Percentiles rank a stretch among this genome's conserved stretches.
phyloP scores from a whole-genome alignment of 2,329 filamentous ascomycete genomes.

The Fusarium graminum region DNA sequence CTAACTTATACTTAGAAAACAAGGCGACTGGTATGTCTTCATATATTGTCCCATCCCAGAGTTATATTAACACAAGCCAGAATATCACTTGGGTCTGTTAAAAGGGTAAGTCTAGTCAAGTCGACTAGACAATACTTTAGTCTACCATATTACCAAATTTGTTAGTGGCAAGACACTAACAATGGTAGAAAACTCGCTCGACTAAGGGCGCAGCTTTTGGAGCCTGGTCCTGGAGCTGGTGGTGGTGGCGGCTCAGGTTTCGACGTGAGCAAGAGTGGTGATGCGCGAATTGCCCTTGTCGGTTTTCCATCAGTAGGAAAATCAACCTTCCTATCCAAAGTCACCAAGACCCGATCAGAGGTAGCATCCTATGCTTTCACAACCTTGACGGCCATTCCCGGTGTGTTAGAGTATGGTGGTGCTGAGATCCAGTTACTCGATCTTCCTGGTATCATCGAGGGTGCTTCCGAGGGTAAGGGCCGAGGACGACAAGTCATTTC shows the following conservation, averaged over 20 bases:
- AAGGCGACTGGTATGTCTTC: slow-evolving; percentile 89
- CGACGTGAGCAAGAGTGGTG: slow-evolving; percentile 94
- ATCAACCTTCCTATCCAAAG: slow-evolving; percentile 98
- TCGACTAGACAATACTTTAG: neutral
- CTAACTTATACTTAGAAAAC: slow-evolving; percentile 75
- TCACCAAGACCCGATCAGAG: slow-evolving; percentile 97
- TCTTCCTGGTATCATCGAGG: slow-evolving; percentile 98
- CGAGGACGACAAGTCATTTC: slow-evolving; percentile 96
- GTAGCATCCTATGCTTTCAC: slow-evolving; percentile 98
- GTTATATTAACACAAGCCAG: slow-evolving; percentile 61
- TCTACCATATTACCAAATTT: too few relatives aligned
- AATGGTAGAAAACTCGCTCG: slow-evolving; percentile 87
- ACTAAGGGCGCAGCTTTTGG: slow-evolving; percentile 91
- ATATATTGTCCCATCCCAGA: neutral
- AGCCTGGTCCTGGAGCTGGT: slow-evolving; percentile 84
- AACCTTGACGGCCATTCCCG: slow-evolving; percentile 95
- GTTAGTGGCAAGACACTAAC: slow-evolving; percentile 9
- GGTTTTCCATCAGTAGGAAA: slow-evolving; percentile 99
- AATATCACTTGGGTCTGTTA: slow-evolving; percentile 96
- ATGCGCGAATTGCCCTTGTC: slow-evolving; percentile 95
- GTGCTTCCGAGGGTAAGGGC: slow-evolving; percentile 94
- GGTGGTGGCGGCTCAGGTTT: slow-evolving; percentile 86
- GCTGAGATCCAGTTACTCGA: slow-evolving; percentile 98
- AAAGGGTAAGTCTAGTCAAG: slow-evolving; percentile 79
- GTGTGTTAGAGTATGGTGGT: slow-evolving; percentile 96